Base-by-base conservation (phyloP, 2,329 filamentous ascomycete species). In the Claviceps africana region DNA sequence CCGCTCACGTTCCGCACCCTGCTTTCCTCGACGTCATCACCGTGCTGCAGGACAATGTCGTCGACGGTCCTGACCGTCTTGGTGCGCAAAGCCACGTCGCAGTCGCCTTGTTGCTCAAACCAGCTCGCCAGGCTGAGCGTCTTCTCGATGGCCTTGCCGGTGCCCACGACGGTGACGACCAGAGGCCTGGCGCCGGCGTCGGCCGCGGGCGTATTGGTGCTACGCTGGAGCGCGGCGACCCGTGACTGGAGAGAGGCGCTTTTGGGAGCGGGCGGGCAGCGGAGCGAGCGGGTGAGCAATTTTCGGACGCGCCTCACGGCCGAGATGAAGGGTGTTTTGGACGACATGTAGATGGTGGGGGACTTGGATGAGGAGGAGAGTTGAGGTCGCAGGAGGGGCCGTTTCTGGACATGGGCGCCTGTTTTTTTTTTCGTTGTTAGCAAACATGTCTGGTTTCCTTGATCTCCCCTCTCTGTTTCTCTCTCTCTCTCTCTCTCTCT, bases 301-400 rank as follows among this genome's bases (percentile, higher is more conserved):
- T 79, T 79, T 55, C 79, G 77, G 15, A 82, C 76, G 49, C 84
- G 81, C 59, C 80, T 81, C 13, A 86, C 74, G 4, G 79, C 72
- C 11, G 83, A 78, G 66, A 87, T 78, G 70, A 87, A 86, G 7
- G 82, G 81, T 0, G 83, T 81, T 39, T 72, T 72, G 42, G 77
- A 67, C 39, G 79, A 81, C 53, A 89, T 72, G 69, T 88, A 87
- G 64, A 89, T 72, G 55, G 77, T 63, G 46, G 65, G 67, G 8
- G 67, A 61, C 49, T 70, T 72, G 47, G 71, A 69, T 21, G 72
- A 70, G 15, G 65, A 62, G n/a, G 71, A 68, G 11, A 65, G 61
- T 51, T 70, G 69, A 7, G 60, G 66, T 55, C 69, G 63, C 56
- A 64, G 62, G 43, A 75, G 64, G 4, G 76, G 72, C 9, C 75